A percentile compares a stretch with the other conserved stretches of the same genome.
These are phyloP conservation scores for Arthrobotrys sinensis DNA, from an alignment of 2,329 filamentous ascomycete species.

Conservation along the genomic window DNA sequence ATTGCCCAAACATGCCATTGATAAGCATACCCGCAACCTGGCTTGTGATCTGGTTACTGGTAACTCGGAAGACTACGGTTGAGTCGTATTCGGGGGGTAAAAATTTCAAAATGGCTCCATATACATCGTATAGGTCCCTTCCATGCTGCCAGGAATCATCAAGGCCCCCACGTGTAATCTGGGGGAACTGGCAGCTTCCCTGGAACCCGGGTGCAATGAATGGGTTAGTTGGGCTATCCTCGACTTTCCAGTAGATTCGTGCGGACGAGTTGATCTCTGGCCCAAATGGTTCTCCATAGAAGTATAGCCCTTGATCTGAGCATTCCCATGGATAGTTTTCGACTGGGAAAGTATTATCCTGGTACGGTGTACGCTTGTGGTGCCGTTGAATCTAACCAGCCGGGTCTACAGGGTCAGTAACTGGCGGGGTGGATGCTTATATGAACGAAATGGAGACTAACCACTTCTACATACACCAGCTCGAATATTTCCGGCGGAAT, in stretches of 20 bases:
- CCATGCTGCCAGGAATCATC: conserved; percentile 84
- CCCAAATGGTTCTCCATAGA: conserved; percentile 75
- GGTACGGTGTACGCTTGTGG: conserved; percentile 87
- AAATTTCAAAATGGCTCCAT: conserved; percentile 78
- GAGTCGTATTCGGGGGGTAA: conserved; percentile 72
- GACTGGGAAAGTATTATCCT: conserved; percentile 81
- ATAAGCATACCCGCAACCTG: conserved; percentile 84
- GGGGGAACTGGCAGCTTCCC: conserved; percentile 84
- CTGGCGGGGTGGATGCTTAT: background rate
- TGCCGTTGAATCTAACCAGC: conserved; percentile 79
- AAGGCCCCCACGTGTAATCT: conserved; percentile 80
- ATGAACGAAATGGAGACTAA: conserved; percentile 28
- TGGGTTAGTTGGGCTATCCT: conserved; percentile 76
- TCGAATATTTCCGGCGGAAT: conserved; percentile 73
- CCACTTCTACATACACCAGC: conserved; percentile 81
- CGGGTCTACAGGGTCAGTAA: background rate
- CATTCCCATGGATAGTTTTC: conserved; percentile 83
- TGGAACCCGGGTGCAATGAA: conserved; percentile 78
- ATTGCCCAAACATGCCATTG: conserved; percentile 76
- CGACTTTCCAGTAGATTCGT: conserved; percentile 77
- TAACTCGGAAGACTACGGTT: conserved; percentile 78
- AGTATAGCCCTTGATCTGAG: conserved; percentile 78
- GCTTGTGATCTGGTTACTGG: conserved; percentile 85
- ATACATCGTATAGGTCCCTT: conserved; percentile 82
- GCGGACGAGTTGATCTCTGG: conserved; percentile 70